Evolutionary conservation across 2,329 filamentous ascomycete species (phyloP).

Genomic region (Aspergillus sp.): DNA sequence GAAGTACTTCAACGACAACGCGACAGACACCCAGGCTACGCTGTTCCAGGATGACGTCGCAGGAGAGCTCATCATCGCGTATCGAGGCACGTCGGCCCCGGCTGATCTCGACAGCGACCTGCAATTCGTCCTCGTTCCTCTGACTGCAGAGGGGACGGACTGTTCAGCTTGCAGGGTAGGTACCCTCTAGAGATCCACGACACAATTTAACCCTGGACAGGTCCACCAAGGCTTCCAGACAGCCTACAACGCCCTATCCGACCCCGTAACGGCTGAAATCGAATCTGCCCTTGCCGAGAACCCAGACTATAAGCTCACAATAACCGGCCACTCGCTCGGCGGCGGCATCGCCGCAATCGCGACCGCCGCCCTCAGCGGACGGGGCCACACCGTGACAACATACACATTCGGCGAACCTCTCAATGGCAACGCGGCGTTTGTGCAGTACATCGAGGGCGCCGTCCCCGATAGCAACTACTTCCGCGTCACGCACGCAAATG

Average conservation of each 20-base stretch:
- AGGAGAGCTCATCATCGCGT: neutral
- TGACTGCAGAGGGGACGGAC: neutral
- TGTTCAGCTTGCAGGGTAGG: neutral
- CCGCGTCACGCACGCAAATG: neutral
- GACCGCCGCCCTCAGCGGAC: neutral
- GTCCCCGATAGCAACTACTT: neutral
- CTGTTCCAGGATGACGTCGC: neutral
- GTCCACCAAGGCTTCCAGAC: conserved; percentile 2
- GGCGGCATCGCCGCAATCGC: neutral
- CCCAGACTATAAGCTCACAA: neutral
- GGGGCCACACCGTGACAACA: neutral
- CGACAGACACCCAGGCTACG: neutral
- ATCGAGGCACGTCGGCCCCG: neutral
- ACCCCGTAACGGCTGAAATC: neutral
- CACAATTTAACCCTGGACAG: neutral
- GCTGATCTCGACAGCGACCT: neutral
- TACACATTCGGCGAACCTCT: neutral
- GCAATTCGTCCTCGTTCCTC: neutral
- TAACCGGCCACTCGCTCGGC: neutral
- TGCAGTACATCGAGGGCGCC: neutral
- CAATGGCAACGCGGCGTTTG: neutral
- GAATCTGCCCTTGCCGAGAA: neutral
- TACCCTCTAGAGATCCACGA: neutral
- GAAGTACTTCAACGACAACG: neutral
- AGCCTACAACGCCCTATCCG: neutral